A percentile compares a stretch with the other conserved stretches of the same genome.
phyloP scores from a whole-genome alignment of 2,329 filamentous ascomycete genomes.

The Teratosphaeria nubilosa region DNA sequence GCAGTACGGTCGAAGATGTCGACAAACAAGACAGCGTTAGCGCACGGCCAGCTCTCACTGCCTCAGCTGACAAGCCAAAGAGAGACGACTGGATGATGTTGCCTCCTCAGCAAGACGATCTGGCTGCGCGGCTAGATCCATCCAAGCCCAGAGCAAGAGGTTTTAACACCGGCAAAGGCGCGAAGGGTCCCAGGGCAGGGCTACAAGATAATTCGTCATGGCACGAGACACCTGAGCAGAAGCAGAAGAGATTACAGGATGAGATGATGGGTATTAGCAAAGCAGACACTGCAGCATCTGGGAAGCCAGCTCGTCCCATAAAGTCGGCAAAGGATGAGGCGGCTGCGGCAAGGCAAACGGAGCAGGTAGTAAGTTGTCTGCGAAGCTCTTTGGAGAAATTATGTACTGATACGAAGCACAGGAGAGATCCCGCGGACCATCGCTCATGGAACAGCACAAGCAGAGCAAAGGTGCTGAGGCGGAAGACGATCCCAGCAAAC shows the following conservation, averaged over 20 bases:
- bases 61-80: constrained; percentile 33
- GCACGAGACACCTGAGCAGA: constrained; percentile 87
- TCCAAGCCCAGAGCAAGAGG: constrained; percentile 73
- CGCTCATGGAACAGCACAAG: constrained; percentile 38
- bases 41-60: background rate
- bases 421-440: constrained; percentile 33
- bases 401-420: constrained; percentile 20
- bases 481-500: constrained; percentile 82
- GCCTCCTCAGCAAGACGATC: constrained; percentile 39
- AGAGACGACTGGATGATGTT: constrained; percentile 61
- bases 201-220: constrained; percentile 52
- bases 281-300: constrained; percentile 24
- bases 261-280: constrained; percentile 65
- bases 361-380: background rate
- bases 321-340: constrained; percentile 10
- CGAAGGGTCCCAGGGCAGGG: constrained; percentile 34
- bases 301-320: constrained; percentile 3
- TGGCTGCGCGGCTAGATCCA: constrained; percentile 60
- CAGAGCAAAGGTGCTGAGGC: constrained; percentile 46
- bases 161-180: constrained; percentile 63
- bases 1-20: background rate
- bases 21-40: background rate
- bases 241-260: constrained; percentile 67
- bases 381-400: background rate
- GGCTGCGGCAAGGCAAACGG: background rate